Conservation (phyloP, 805 yeast genomes). For the Candida ascalaphidarum region DNA sequence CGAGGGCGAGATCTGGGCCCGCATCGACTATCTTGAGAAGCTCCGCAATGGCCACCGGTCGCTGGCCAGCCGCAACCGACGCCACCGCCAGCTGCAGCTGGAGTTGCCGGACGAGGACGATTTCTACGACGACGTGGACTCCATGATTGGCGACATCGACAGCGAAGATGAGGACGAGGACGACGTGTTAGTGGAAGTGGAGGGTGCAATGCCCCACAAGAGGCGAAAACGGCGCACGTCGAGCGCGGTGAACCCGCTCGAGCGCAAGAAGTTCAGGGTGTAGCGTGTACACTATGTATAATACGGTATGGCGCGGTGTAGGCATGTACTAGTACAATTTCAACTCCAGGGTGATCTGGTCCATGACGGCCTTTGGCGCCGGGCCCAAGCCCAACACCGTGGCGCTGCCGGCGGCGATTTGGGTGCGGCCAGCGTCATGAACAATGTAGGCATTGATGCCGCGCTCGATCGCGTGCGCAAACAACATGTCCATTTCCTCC, state of each 20-base stretch:
- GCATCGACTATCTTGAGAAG: slow-evolving; percentile 38
- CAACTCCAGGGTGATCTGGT: slow-evolving; percentile 72
- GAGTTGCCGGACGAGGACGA: slow-evolving; percentile 37
- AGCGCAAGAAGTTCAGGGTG: slow-evolving; percentile 1
- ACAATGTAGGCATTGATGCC: slow-evolving; percentile 76
- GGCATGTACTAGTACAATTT: slow-evolving; percentile 49
- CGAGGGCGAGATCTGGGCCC: slow-evolving; percentile 61
- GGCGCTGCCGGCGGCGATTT: slow-evolving; percentile 91
- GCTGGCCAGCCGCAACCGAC: slow-evolving; percentile 12
- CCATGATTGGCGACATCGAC: slow-evolving; percentile 27
- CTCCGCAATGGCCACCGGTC: slow-evolving; percentile 12
- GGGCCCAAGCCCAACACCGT: slow-evolving; percentile 98
- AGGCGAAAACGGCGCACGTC: slow-evolving; percentile 30
- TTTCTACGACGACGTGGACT: slow-evolving; percentile 33
- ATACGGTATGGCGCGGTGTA: background rate
- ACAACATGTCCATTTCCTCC: slow-evolving; percentile 67
- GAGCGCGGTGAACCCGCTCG: slow-evolving; percentile 34
- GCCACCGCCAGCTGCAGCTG: slow-evolving; percentile 28
- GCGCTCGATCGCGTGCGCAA: slow-evolving; percentile 70
- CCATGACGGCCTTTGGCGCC: slow-evolving; percentile 76
- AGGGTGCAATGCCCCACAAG: slow-evolving; percentile 18
- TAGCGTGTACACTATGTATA: background rate
- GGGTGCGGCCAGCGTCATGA: slow-evolving; percentile 96
- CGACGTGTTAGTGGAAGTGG: slow-evolving; percentile 11
- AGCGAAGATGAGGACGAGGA: slow-evolving; percentile 26